Conservation (phyloP, 129 eudicot species). For the Silybum marianum region DNA sequence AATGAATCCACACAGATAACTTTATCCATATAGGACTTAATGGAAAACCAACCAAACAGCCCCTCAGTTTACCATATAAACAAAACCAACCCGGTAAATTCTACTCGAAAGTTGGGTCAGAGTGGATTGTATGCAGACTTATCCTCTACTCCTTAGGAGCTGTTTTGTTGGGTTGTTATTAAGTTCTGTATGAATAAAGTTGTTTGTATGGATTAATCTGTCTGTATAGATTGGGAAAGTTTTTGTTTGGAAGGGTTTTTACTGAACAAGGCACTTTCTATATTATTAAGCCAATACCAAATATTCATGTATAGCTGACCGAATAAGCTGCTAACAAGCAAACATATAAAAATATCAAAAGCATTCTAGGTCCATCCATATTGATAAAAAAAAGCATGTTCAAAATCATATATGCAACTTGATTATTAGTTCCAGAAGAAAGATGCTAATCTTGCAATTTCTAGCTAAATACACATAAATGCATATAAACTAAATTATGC, state of each 20-base stretch:
- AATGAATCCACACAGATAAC: no score
- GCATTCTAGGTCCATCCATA: not conserved
- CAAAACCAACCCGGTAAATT: not conserved
- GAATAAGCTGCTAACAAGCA: no score
- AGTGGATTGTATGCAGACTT: not conserved
- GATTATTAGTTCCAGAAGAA: not conserved
- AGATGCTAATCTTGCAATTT: constrained; percentile 6
- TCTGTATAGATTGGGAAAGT: no score
- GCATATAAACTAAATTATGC: not conserved
- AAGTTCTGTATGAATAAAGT: no score
- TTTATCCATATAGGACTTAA: no score
- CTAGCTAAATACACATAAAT: not conserved
- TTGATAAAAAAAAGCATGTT: not conserved
- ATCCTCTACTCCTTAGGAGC: not conserved
- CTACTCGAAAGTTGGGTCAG: not conserved
- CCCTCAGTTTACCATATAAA: not conserved
- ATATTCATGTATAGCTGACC: no score
- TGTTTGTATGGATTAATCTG: no score
- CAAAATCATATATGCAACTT: not conserved
- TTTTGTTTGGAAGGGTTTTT: no score
- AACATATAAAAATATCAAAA: not conserved
- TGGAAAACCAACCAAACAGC: no score
- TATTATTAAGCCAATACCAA: no score
- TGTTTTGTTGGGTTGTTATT: no score
- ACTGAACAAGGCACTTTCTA: no score